Conservation (phyloP, 2,329 filamentous ascomycete species). For the Capronia coronata region DNA sequence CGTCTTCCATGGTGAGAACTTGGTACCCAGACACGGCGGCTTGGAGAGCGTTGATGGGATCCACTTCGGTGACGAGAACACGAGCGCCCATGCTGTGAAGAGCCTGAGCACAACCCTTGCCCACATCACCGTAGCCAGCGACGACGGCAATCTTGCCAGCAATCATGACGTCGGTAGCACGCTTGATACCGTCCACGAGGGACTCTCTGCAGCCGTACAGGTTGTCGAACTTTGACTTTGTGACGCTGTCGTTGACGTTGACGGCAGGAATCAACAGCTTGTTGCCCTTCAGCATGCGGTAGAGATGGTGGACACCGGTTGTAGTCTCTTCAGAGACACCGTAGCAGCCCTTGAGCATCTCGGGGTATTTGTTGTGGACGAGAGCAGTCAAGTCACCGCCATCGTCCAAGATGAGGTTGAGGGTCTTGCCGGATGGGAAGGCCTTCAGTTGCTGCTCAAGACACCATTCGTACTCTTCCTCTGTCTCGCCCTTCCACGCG, state of each 20-base stretch:
- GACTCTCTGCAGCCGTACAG: slow-evolving; percentile 99
- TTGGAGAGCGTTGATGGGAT: slow-evolving; percentile 99
- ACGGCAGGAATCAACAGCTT: slow-evolving; percentile 88
- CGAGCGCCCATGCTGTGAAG: slow-evolving; percentile 96
- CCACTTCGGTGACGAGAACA: slow-evolving; percentile 92
- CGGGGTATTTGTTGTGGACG: slow-evolving; percentile 96
- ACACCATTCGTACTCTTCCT: slow-evolving; percentile 99
- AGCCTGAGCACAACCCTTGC: slow-evolving; percentile 95
- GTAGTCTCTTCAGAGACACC: slow-evolving; percentile 99
- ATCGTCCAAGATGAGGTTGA: slow-evolving; percentile 99
- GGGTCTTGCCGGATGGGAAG: slow-evolving; percentile 93
- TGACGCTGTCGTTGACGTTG: slow-evolving; percentile 99
- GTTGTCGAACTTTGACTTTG: slow-evolving; percentile 99
- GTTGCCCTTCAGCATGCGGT: slow-evolving; percentile 91
- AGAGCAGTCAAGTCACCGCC: slow-evolving; percentile 94
- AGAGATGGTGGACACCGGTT: slow-evolving; percentile 98
- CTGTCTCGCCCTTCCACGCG: slow-evolving; percentile 85
- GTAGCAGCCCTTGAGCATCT: slow-evolving; percentile 96
- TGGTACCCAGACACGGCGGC: slow-evolving; percentile 95
- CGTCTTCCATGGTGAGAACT: slow-evolving; percentile 97
- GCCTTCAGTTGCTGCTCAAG: slow-evolving; percentile 94
- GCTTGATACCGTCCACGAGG: slow-evolving; percentile 98
- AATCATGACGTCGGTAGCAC: slow-evolving; percentile 99
- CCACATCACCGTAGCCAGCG: slow-evolving; percentile 97
- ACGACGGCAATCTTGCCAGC: slow-evolving; percentile 97